These are phyloP conservation scores for Scenedesmus sp. DNA, from an alignment of 163 green algal species.

Conservation along the genomic window DNA sequence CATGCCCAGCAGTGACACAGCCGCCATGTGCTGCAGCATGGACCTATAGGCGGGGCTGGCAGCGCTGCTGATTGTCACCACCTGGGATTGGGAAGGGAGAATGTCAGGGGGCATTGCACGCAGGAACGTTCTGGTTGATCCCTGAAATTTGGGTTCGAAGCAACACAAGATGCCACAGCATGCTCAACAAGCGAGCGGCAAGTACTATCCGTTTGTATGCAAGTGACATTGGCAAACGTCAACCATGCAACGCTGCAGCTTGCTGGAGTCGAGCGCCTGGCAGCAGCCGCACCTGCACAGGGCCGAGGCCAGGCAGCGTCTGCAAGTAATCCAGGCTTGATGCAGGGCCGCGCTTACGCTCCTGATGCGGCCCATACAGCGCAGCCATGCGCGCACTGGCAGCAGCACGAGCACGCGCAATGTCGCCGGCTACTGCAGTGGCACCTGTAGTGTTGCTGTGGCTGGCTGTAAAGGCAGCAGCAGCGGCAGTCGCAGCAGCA, in stretches of 20 bases:
- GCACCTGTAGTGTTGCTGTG: not conserved
- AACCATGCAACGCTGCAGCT: not conserved
- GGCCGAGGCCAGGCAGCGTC: slow-evolving; percentile 6
- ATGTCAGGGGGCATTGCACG: not conserved
- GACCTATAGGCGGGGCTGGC: not conserved
- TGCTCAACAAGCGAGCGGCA: not conserved
- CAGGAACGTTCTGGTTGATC: not conserved
- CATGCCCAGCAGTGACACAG: not conserved
- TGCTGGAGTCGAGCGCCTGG: not conserved
- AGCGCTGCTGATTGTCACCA: not conserved
- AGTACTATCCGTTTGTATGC: not conserved
- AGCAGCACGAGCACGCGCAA: not conserved
- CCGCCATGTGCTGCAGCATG: slow-evolving; percentile 23
- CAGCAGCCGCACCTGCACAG: slow-evolving; percentile 9
- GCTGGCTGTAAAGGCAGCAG: not conserved
- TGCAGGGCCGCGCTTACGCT: not conserved
- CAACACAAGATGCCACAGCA: not conserved
- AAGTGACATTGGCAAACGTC: no score
- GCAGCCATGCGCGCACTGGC: not conserved
- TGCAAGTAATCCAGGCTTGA: not conserved
- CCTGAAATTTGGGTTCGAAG: not conserved
- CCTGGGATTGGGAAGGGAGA: not conserved
- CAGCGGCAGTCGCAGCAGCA: not conserved
- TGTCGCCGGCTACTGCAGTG: not conserved
- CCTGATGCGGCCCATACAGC: not conserved